Evolutionary conservation across 192 early-diverging fungal genomes (phyloP), one percentile per base, ranked within the genome.

Genomic region (Polychytrium aggregatum): DNA sequence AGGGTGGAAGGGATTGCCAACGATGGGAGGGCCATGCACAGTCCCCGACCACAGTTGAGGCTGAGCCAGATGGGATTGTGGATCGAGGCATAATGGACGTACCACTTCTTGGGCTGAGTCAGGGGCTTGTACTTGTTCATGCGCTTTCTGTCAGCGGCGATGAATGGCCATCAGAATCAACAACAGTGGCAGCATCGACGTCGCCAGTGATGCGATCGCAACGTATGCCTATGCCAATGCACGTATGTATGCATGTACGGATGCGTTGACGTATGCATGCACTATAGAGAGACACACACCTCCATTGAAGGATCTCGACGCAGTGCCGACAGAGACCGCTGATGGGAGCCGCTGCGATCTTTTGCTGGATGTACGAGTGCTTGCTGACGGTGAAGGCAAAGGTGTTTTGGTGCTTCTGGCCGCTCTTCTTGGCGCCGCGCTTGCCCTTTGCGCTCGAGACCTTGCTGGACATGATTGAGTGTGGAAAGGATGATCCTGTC

Each of bases 51-150:
- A n/a, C n/a, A n/a, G n/a, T n/a, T n/a, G n/a, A n/a, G n/a, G n/a
- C n/a, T n/a, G n/a, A n/a, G n/a, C n/a, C n/a, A n/a, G n/a, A n/a
- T n/a, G n/a, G n/a, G n/a, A n/a, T n/a, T n/a, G n/a, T n/a, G n/a
- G n/a, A n/a, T n/a, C n/a, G n/a, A n/a, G n/a, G n/a, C n/a, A n/a
- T n/a, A n/a, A n/a, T n/a, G n/a, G 18, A 28, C 57, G 60, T 62
- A 85, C 85, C 87, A 98, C 55, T 84, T 89, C 64, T 91, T 92
- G 46, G 85, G 76, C 21, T 72, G 73, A 20, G 90, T 90, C 56
- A 98, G 76, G 30, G 91, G 88, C 75, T 96, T 98, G 72, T 98
- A 98, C 67, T 96, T 91, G 60, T 82, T 82, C 72, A 87, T 90
- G 64, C 87, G 84, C 63, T 98, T 94, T 44, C 86, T 72, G 82